Base-by-base conservation (phyloP, 768 basidiomycete species). In the Pleurotus giganteus region DNA sequence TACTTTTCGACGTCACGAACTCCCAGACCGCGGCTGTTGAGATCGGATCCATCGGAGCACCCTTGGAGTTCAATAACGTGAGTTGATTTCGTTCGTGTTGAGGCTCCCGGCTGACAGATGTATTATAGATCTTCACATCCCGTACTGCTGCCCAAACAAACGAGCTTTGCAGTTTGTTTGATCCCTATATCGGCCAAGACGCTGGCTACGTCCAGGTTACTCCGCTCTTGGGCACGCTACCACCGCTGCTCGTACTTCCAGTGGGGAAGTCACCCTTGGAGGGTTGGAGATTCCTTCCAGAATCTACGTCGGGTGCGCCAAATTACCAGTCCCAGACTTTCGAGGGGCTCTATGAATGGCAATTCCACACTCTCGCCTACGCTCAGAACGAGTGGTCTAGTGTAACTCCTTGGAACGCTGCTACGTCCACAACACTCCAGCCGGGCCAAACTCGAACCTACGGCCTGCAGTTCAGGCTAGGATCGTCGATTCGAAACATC, bases 301-400 rank as follows among this genome's bases (percentile, higher is more conserved):
- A 82, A 61, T 71, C 73, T 19, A 81, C 79, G 0, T 66, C 72
- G 2, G 69, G 65, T 1, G 58, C 74, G 1, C 77, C 78, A 1
- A 77, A 67, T 55, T 83, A 83, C 59, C 81, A 82, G 58, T 81
- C 80, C 1, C 82, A 83, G 61, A 83, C 82, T 0, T 83, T 83
- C 59, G 82, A 83, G 60, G 82, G 74, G 0, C 61, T 82, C 12
- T 81, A 81, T 65, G 82, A 82, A 69, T 82, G 82, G 81, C 76
- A 79, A 60, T 81, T 81, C 63, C 82, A 82, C 53, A 82, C 80
- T 3, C 64, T 80, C 19, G 81, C 81, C 0, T 82, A 80, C 60
- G 80, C 81, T 11, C 68, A 81, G 58, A 77, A 80, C 60, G 80
- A 82, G 60, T 82, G 82, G 82, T 69, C 69, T 5, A 60, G 61